These are phyloP conservation scores for Mrakia gelida DNA, from an alignment of 768 basidiomycete species.

Conservation along the genomic window DNA sequence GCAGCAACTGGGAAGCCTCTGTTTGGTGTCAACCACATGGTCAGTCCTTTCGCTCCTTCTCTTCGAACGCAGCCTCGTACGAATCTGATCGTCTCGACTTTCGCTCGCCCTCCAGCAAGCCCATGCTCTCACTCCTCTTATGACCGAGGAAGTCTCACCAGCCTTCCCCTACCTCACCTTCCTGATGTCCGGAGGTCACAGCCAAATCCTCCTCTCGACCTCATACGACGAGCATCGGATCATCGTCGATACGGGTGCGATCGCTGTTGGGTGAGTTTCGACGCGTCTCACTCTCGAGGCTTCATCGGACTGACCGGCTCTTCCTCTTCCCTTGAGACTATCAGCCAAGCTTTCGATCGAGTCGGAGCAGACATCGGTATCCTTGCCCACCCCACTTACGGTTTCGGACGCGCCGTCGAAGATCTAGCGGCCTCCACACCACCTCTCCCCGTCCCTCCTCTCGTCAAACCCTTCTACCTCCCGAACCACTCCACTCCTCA, in stretches of 20 bases:
- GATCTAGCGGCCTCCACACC: constrained; percentile 50
- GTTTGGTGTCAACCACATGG: constrained; percentile 95
- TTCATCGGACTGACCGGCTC: not conserved
- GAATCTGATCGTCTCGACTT: not conserved
- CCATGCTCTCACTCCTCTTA: constrained; percentile 74
- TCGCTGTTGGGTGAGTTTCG: constrained; percentile 59
- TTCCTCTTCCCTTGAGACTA: not conserved
- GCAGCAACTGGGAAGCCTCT: constrained; percentile 71
- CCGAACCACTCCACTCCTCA: not conserved
- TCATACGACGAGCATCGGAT: constrained; percentile 59
- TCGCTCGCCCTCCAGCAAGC: constrained; percentile 63
- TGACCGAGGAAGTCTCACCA: constrained; percentile 56
- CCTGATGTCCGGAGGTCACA: constrained; percentile 91
- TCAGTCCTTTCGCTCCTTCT: constrained; percentile 42
- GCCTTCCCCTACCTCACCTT: constrained; percentile 81
- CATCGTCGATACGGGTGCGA: constrained; percentile 69
- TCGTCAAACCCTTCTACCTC: not conserved
- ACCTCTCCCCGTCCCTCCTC: constrained; percentile 9
- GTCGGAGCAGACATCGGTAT: not conserved
- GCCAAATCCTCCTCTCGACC: constrained; percentile 71
- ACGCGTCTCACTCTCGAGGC: not conserved
- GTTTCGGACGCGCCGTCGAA: constrained; percentile 79
- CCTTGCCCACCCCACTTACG: constrained; percentile 40
- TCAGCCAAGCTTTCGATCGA: constrained; percentile 15
- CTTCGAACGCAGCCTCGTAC: not conserved